Base-by-base conservation (phyloP, 176 grass and related monocot genomes). In the Paspalum vaginatum region DNA sequence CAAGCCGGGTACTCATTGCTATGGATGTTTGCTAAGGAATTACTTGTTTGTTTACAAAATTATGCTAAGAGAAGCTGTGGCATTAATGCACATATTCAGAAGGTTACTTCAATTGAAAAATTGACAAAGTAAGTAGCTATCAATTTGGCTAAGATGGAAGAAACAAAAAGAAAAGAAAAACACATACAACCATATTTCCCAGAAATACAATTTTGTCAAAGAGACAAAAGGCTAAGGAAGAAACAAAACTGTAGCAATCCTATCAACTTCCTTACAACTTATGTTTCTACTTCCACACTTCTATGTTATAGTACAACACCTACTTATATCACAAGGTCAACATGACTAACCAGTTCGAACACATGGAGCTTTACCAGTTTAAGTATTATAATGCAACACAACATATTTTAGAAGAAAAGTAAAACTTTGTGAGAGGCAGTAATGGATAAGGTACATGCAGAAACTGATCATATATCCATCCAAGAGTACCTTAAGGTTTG, bases 401-500 rank as follows among this genome's bases (percentile, higher is more conserved):
- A 40, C 37, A 79, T 24, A 14, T 41, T 55, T 53, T n/a, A 42
- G 38, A 21, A 55, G 10, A 74, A 18, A 55, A 55, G 40, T 41
- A 22, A 22, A 41, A 42, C 20, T 24, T 0, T 0, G 8, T 0
- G 2, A 56, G 11, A 39, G 57, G 42, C 12, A 11, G 21, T 57
- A 75, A 57, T 16, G 13, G 61, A 68, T 53, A 79, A 67, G 5
- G 40, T 41, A 5, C 26, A 13, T 25, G 46, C 12, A 53, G 37
- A 79, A 39, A 74, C 5, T 21, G 50, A 20, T 47, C 15, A 11
- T 69, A 27, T 80, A 74, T 91, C 40, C 70, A 79, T 22, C 6
- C 13, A 72, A 70, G 43, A 40, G n/a, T 85, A 94, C 94, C 91
- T 97, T 97, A 90, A 92, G 85, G 75, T 97, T 94, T 73, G 61